Evolutionary conservation across 257 asterid species (phyloP).

Genomic region (Euphrasia confusa): DNA sequence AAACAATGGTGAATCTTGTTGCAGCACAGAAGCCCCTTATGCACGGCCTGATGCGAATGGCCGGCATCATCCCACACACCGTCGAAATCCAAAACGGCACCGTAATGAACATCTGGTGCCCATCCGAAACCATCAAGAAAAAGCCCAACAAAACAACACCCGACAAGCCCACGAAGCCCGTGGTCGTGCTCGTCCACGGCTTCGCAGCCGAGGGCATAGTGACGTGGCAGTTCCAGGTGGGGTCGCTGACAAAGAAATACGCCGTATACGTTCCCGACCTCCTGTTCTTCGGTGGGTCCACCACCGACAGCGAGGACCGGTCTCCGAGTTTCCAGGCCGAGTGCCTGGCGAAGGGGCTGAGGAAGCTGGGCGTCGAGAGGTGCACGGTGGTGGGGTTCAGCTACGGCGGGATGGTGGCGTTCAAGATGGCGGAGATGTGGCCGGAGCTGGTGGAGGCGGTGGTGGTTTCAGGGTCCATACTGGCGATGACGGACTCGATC

Average conservation of each 20-base stretch:
- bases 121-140: slow-evolving; percentile 43
- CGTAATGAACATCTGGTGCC: slow-evolving; percentile 65
- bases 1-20: slow-evolving; percentile 64
- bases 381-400: slow-evolving; percentile 84
- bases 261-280: slow-evolving; percentile 82
- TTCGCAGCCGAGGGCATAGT: slow-evolving; percentile 78
- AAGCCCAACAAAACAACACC: slow-evolving; percentile 24
- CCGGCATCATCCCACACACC: slow-evolving; percentile 54
- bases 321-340: slow-evolving; percentile 82
- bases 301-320: slow-evolving; percentile 52
- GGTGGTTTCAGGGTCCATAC: slow-evolving; percentile 67
- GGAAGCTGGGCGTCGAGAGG: slow-evolving; percentile 57
- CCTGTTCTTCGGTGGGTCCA: slow-evolving; percentile 81
- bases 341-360: slow-evolving; percentile 52
- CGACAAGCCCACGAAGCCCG: slow-evolving; percentile 44
- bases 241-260: slow-evolving; percentile 58
- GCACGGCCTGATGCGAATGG: slow-evolving; percentile 57
- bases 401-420: slow-evolving; percentile 96
- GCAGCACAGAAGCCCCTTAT: slow-evolving; percentile 64
- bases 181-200: slow-evolving; percentile 66
- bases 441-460: slow-evolving; percentile 59
- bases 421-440: slow-evolving; percentile 77
- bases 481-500: slow-evolving; percentile 79
- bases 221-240: slow-evolving; percentile 86
- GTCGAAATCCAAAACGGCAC: slow-evolving; percentile 55